These are phyloP conservation scores for Populus pruinosa DNA, from an alignment of 345 rosid species.

Conservation along the genomic window DNA sequence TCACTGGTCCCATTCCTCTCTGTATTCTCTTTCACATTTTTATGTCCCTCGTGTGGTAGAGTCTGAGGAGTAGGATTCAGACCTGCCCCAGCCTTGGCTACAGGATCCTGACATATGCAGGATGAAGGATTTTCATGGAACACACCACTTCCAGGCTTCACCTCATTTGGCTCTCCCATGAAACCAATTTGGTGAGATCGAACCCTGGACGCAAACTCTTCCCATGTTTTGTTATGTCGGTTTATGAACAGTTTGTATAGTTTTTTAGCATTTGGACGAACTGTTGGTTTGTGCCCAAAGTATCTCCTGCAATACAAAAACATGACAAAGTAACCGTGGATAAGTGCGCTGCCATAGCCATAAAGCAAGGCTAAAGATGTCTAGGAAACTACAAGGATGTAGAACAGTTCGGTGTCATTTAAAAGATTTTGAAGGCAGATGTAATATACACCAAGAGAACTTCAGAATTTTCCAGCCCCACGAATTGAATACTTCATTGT, in stretches of 20 bases:
- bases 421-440: neutral
- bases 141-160: slow-evolving; percentile 71
- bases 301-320: slow-evolving; percentile 58
- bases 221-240: slow-evolving; percentile 76
- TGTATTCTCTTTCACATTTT: neutral
- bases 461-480: neutral
- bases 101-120: slow-evolving; percentile 63
- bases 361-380: neutral
- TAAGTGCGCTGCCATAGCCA: neutral
- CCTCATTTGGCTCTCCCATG: slow-evolving; percentile 87
- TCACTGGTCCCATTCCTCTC: slow-evolving; percentile 12
- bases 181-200: slow-evolving; percentile 59
- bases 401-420: neutral
- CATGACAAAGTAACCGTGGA: neutral
- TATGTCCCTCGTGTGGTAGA: neutral
- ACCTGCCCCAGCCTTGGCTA: slow-evolving; percentile 29
- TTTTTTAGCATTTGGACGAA: slow-evolving; percentile 81
- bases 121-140: slow-evolving; percentile 84
- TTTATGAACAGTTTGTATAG: slow-evolving; percentile 57
- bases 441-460: neutral
- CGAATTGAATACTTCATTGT: neutral
- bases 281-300: slow-evolving; percentile 86
- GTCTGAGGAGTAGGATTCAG: neutral
- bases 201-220: slow-evolving; percentile 65
- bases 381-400: neutral